A percentile compares a stretch with the other conserved stretches of the same genome.
Evolutionary conservation across 148 eudicot species (phyloP).

Genomic region (Rhododendron simsii): DNA sequence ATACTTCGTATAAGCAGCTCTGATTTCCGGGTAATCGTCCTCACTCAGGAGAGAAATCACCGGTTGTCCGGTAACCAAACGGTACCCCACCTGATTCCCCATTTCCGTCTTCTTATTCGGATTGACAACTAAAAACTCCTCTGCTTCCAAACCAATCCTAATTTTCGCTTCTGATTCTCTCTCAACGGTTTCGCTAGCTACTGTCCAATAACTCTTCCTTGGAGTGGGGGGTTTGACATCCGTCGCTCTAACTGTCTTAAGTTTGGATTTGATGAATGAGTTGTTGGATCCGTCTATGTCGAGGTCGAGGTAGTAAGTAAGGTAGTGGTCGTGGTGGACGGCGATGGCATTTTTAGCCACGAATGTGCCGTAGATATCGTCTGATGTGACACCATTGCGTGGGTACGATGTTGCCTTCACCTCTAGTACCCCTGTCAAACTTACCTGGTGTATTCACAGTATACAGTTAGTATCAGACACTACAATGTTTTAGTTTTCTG

Average conservation of each 20-base stretch:
- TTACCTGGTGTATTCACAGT: conserved; percentile 37
- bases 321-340: conserved; percentile 72
- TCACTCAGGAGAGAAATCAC: conserved; percentile 38
- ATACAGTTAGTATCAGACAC: background rate
- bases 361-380: conserved; percentile 51
- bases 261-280: conserved; percentile 34
- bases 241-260: conserved; percentile 23
- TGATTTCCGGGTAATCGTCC: conserved; percentile 68
- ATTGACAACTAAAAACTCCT: conserved; percentile 46
- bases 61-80: conserved; percentile 53
- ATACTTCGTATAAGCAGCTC: conserved; percentile 68
- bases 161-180: conserved; percentile 48
- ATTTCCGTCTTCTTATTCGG: conserved; percentile 52
- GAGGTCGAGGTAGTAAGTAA: conserved; percentile 63
- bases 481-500: background rate
- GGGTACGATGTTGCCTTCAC: conserved; percentile 65
- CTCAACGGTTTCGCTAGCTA: conserved; percentile 28
- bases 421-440: conserved; percentile 68
- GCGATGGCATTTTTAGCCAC: conserved; percentile 56
- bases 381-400: conserved; percentile 14
- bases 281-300: conserved; percentile 47
- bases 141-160: conserved; percentile 38
- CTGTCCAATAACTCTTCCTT: conserved; percentile 80
- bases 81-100: conserved; percentile 68
- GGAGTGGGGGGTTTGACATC: conserved; percentile 22